Evolutionary conservation across 305 asterid genomes (phyloP).

Genomic region (Fraxinus xanthoxyloides): DNA sequence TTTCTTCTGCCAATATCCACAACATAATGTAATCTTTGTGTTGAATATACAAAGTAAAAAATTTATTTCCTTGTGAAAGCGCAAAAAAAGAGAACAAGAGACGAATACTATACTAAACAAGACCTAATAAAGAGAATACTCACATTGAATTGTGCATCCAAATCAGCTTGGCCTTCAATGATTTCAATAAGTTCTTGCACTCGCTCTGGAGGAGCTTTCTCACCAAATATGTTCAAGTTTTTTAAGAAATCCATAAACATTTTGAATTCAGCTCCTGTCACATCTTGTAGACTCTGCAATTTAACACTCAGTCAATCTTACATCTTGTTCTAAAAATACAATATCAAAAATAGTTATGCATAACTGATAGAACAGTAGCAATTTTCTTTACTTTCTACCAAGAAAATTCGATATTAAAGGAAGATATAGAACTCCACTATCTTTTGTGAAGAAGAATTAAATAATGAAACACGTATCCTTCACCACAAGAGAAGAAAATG

Average conservation of each 20-base stretch:
- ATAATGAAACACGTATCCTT: conserved; percentile 1
- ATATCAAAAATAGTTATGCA: conserved; percentile 4
- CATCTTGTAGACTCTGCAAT: conserved; percentile 93
- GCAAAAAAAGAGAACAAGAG: background rate
- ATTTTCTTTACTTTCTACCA: conserved; percentile 10
- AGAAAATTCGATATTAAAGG: background rate
- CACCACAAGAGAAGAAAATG: conserved; percentile 2
- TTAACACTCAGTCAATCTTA: conserved; percentile 18
- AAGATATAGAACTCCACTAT: conserved; percentile 9
- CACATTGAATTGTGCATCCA: conserved; percentile 82
- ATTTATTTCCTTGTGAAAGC: background rate
- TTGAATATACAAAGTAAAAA: background rate
- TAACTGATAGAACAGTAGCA: conserved; percentile 6
- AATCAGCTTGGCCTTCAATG: conserved; percentile 94
- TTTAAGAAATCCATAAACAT: conserved; percentile 88
- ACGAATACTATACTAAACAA: background rate
- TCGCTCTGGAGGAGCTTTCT: conserved; percentile 74
- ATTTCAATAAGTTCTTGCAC: conserved; percentile 84
- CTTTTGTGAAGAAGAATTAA: conserved; percentile 8
- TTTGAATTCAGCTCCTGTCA: conserved; percentile 93
- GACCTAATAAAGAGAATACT: conserved; percentile 28
- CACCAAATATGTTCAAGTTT: conserved; percentile 79
- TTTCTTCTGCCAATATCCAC: background rate
- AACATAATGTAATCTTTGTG: background rate
- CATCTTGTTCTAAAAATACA: conserved; percentile 14